These are phyloP conservation scores for Teunomyces lycoperdinae DNA, from an alignment of 805 yeast genomes.

Conservation along the genomic window DNA sequence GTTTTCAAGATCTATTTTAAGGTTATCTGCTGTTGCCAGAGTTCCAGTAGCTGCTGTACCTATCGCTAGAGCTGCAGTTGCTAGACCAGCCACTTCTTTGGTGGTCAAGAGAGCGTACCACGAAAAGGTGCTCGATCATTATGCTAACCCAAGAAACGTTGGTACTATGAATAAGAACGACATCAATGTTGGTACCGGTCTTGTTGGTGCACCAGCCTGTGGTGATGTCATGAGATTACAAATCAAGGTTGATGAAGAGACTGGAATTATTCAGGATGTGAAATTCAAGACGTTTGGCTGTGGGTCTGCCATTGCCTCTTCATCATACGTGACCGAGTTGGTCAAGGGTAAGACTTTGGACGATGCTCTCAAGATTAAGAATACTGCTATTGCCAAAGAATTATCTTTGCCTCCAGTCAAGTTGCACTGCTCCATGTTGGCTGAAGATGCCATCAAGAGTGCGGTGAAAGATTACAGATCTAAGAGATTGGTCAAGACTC, in stretches of 20 bases:
- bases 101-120: conserved; percentile 54
- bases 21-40: conserved; percentile 11
- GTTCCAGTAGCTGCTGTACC: background rate
- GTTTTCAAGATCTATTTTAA: conserved; percentile 25
- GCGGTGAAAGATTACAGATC: conserved; percentile 93
- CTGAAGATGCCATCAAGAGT: conserved; percentile 97
- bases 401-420: conserved; percentile 95
- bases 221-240: conserved; percentile 99
- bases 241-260: conserved; percentile 84
- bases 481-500: conserved; percentile 57
- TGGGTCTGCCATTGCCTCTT: conserved; percentile 96
- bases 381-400: conserved; percentile 92
- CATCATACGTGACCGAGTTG: conserved; percentile 91
- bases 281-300: conserved; percentile 99
- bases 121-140: conserved; percentile 93
- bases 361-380: conserved; percentile 89
- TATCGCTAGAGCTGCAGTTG: conserved; percentile 2
- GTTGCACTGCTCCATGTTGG: conserved; percentile 96
- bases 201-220: conserved; percentile 99
- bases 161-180: conserved; percentile 84
- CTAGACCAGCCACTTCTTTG: conserved; percentile 3
- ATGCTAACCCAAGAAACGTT: conserved; percentile 94
- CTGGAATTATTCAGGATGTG: conserved; percentile 91
- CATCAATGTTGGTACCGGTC: conserved; percentile 86
- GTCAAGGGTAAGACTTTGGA: conserved; percentile 93